These are phyloP conservation scores for Zanthoxylum bungeanum DNA, from an alignment of 345 rosid species.

Conservation along the genomic window DNA sequence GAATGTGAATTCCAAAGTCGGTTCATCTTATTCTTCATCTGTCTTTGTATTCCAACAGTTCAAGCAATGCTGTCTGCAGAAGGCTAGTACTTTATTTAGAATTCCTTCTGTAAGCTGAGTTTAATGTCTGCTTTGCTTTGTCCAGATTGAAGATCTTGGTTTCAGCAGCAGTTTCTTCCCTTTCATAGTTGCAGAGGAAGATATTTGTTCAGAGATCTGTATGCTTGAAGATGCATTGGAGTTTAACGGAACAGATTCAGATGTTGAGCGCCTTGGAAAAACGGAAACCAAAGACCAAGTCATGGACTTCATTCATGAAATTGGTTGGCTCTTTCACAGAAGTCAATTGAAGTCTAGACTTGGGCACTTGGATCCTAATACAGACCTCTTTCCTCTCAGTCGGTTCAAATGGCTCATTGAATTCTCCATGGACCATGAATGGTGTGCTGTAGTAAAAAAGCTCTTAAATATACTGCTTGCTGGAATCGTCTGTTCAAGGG, in stretches of 20 bases:
- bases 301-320: slow-evolving; percentile 89
- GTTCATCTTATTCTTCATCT: not conserved
- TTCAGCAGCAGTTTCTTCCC: slow-evolving; percentile 90
- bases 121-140: slow-evolving; percentile 23
- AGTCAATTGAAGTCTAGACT: slow-evolving; percentile 58
- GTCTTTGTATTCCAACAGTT: not conserved
- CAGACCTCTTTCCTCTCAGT: slow-evolving; percentile 55
- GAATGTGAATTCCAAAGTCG: not conserved
- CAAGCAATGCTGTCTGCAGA: not conserved
- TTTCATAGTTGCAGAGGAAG: slow-evolving; percentile 83
- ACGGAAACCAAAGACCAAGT: slow-evolving; percentile 62
- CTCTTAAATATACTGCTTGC: slow-evolving; percentile 66
- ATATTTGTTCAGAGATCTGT: slow-evolving; percentile 87
- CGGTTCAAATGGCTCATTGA: slow-evolving; percentile 92
- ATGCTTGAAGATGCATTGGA: slow-evolving; percentile 70
- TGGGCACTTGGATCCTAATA: slow-evolving; percentile 57
- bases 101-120: slow-evolving; percentile 5
- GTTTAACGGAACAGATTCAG: slow-evolving; percentile 46
- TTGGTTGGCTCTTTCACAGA: slow-evolving; percentile 97
- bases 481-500: slow-evolving; percentile 64
- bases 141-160: slow-evolving; percentile 90
- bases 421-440: slow-evolving; percentile 91
- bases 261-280: slow-evolving; percentile 25
- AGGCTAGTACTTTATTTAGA: slow-evolving; percentile 5
- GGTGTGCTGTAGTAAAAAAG: slow-evolving; percentile 92